Base-by-base conservation (phyloP, 2,329 filamentous ascomycete genomes). In the Aspergillus sp. region DNA sequence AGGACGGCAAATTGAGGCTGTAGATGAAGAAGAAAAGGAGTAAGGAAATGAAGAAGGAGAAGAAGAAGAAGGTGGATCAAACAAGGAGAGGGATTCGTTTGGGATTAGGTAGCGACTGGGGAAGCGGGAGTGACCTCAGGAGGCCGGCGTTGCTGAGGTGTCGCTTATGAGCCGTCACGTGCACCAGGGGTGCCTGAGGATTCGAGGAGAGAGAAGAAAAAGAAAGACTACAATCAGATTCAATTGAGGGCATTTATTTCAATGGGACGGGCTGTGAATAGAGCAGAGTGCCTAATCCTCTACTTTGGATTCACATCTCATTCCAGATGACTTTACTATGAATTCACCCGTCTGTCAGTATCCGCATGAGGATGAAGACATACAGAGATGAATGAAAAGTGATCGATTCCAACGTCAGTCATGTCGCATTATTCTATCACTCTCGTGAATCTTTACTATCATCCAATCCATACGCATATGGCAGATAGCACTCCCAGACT, bases 101-200 rank as follows among this genome's bases (percentile, higher is more conserved):
- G 47, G 48, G 48, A 53, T 57, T 55, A 54, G 57, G 50, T 48
- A 52, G 42, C 47, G 48, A 49, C 49, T 53, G 50, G 50, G 51
- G 59, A 64, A 55, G 53, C 59, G 57, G 61, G 61, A 62, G 61
- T 62, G 62, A 64, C 61, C 64, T 67, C 65, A 66, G 64, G 65
- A 67, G 63, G 57, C 61, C 57, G 57, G 57, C 54, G 59, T 64
- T 66, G 64, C 62, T 65, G 60, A 65, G 64, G 63, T 66, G 64
- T 65, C 62, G 61, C 62, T 66, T 64, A 64, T 58, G 55, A 43
- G 40, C 7, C 6, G 50, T 64, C 62, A 66, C 62, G 62, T 66
- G 62, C 58, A 43, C 46, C 46, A 54, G 56, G 52, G 51, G 39
- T 49, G 44, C 42, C 48, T 50, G 44, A 42, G 37, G 19, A 40